Percentiles rank a stretch among this genome's conserved stretches.
Evolutionary conservation across 2,329 filamentous ascomycete species (phyloP).

Genomic region (Capronia coronata): DNA sequence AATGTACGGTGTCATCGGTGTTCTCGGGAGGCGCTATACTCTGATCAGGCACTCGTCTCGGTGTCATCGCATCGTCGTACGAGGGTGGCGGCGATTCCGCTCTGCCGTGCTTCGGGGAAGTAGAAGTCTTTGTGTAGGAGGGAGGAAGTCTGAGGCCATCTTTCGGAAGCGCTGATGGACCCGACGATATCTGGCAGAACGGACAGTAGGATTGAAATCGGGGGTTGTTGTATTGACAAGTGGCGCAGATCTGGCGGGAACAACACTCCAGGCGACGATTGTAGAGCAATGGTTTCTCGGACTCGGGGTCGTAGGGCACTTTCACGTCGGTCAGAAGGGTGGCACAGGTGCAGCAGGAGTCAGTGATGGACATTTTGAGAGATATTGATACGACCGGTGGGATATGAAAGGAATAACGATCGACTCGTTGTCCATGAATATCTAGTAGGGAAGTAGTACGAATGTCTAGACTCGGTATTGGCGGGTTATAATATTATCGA

Average conservation of each 20-base stretch:
- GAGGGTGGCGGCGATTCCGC: slow-evolving; percentile 15
- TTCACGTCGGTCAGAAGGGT: slow-evolving; percentile 52
- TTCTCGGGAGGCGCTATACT: slow-evolving; percentile 1
- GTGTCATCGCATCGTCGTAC: slow-evolving; percentile 14
- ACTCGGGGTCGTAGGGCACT: slow-evolving; percentile 47
- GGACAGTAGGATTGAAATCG: slow-evolving; percentile 64
- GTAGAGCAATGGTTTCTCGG: slow-evolving; percentile 55
- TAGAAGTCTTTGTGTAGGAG: slow-evolving; percentile 26
- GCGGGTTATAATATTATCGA: no score
- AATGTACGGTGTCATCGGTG: slow-evolving; percentile 61
- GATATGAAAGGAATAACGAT: no score
- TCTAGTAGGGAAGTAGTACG: no score
- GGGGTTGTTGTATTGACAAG: slow-evolving; percentile 60
- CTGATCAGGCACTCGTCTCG: slow-evolving; percentile 5
- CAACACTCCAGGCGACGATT: slow-evolving; percentile 64
- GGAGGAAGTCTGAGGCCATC: slow-evolving; percentile 48
- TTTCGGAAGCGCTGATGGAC: slow-evolving; percentile 55
- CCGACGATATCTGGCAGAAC: slow-evolving; percentile 67
- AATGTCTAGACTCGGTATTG: no score
- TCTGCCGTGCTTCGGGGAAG: not conserved
- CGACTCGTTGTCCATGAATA: no score
- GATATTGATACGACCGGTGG: no score
- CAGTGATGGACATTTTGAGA: slow-evolving; percentile 12
- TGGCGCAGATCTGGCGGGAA: slow-evolving; percentile 62
- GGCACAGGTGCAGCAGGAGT: slow-evolving; percentile 64